These are phyloP conservation scores for Citrullus mucosospermus DNA, from an alignment of 306 rosid genomes.

Conservation along the genomic window DNA sequence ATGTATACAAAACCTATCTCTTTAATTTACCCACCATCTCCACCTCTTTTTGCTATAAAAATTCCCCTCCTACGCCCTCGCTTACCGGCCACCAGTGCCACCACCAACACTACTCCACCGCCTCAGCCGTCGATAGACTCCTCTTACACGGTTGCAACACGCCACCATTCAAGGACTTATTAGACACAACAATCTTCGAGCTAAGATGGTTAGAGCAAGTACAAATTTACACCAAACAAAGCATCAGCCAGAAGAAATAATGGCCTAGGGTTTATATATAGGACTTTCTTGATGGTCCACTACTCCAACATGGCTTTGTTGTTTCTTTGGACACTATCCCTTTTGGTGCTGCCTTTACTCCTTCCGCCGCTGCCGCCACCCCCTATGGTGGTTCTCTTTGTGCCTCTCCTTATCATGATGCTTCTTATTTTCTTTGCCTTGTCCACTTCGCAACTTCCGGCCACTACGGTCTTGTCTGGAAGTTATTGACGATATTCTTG, in stretches of 20 bases:
- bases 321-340: not conserved
- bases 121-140: not conserved
- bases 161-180: not conserved
- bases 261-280: not conserved
- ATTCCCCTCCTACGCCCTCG: not conserved
- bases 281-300: not conserved
- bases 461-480: not conserved
- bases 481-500: not conserved
- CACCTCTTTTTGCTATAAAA: not conserved
- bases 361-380: conserved; percentile 3
- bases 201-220: not conserved
- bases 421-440: not conserved
- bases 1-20: not conserved
- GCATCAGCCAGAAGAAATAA: not conserved
- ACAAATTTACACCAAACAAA: not conserved
- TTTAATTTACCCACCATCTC: not conserved
- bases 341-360: not conserved
- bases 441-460: not conserved
- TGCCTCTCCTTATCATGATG: not conserved
- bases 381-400: not conserved
- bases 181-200: too few species aligned
- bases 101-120: not conserved
- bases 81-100: not conserved
- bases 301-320: not conserved
- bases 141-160: not conserved